Conservation (phyloP, 495 filamentous ascomycete genomes). For the Neurospora terricola region DNA sequence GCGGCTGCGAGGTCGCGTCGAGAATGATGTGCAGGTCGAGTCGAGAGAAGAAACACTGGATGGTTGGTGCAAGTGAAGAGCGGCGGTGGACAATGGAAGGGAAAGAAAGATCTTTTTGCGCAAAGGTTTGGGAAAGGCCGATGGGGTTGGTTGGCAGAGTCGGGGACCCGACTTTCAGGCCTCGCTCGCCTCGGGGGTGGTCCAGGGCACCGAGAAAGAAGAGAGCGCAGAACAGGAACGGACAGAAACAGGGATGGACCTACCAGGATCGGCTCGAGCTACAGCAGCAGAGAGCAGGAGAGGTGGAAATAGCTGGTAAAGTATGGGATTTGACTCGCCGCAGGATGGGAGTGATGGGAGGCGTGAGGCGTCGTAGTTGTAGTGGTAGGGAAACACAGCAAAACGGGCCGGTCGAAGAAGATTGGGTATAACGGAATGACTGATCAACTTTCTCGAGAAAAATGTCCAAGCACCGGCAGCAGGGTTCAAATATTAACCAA, state of each 20-base stretch:
- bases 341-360: not conserved
- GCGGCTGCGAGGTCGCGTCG: not conserved
- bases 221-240: not conserved
- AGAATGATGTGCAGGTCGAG: not conserved
- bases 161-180: not conserved
- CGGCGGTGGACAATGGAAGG: not conserved
- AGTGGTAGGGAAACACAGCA: not conserved
- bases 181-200: not conserved
- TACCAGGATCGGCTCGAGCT: not conserved
- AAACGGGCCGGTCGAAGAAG: not conserved
- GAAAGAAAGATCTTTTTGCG: not conserved
- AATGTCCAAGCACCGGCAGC: not conserved
- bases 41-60: not conserved
- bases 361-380: not conserved
- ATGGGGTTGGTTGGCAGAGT: not conserved
- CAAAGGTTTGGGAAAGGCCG: not conserved
- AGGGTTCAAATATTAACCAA: not conserved
- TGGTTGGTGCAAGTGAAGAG: not conserved
- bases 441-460: not conserved
- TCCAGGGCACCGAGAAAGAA: not conserved
- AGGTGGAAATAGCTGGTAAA: not conserved
- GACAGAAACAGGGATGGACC: not conserved
- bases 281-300: not conserved
- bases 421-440: not conserved
- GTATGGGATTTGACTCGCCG: not conserved